Base-by-base conservation (phyloP, 202 grass and related monocot genomes). In the Setaria italica region DNA sequence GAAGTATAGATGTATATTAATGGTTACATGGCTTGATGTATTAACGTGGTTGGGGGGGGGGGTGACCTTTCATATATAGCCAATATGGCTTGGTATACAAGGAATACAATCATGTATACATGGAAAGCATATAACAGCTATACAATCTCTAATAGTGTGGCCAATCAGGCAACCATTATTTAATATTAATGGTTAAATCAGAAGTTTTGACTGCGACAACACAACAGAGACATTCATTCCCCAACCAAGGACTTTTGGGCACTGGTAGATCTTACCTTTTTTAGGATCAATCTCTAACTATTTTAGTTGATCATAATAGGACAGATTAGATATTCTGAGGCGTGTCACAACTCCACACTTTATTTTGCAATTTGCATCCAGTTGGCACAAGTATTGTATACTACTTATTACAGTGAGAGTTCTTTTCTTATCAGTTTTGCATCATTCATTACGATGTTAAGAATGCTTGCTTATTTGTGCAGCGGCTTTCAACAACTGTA, bases 401-500 rank as follows among this genome's bases (percentile, higher is more conserved):
- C 17, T 70, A 42, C 64, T 86, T 45, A 66, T 46, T 71, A 72
- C 19, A 33, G 45, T 4, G 17, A 34, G 20, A 50, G 41, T 1
- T 32, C 62, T 82, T 25, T 25, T 25, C 12, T 82, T 74, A 63
- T 73, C 42, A 60, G 39, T 76, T 84, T 64, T 49, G 2, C 72
- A 60, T 16, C 50, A 17, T 88, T 62, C 46, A 14, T 58, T 47
- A 59, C 43, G 4, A 57, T 74, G 34, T 39, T 79, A 45, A 76
- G 59, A 53, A 76, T 86, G 55, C 62, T 64, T 84, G 30, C 35
- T 84, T 62, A 78, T 67, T 85, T 89, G 59, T 92, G 83, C 91
- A 99, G 94, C 91, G 94, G 33, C 91, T 99, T 78, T 94, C 89
- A 33, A 85, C 63, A 82, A 84, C 92, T 35, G 67, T 99, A 43